Evolutionary conservation across 139 green algal genomes (phyloP), one percentile per base, ranked within the genome.

Genomic region (Chlorella sorokiniana): DNA sequence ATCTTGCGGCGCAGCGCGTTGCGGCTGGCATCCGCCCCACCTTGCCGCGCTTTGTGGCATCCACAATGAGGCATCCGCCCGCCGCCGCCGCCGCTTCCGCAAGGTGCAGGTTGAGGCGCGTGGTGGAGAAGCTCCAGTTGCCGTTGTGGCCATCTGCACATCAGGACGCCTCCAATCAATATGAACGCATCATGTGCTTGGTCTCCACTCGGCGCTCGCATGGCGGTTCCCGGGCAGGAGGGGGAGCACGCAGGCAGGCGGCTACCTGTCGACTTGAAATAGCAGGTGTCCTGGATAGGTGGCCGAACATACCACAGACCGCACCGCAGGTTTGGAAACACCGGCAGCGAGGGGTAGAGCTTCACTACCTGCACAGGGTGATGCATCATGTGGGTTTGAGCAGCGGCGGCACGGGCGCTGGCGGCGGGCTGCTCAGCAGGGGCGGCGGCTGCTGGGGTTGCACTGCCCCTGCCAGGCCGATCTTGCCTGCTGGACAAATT

Each of bases 211-310:
- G n/a, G n/a, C n/a, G n/a, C n/a, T n/a, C n/a, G n/a, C n/a, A n/a
- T n/a, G n/a, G n/a, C n/a, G n/a, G n/a, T n/a, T n/a, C n/a, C n/a
- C n/a, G n/a, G n/a, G n/a, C n/a, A n/a, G n/a, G n/a, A n/a, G n/a
- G n/a, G n/a, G n/a, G n/a, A n/a, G n/a, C n/a, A n/a, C n/a, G n/a
- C n/a, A n/a, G n/a, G n/a, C n/a, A n/a, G n/a, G 69, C 61, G 69
- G 14, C 69, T 42, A 31, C 61, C 96, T 6, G 94, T 99, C 18
- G 91, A 96, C 84, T 99, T 98, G 86, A 98, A 99, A 86, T 98
- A 98, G 84, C 95, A 98, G 22, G 85, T 93, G 18, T 54, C 74
- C 22, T 88, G 44, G 11, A 52, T 11, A 1, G 82, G 72, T 0
- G 56, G 29, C 5, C 33, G 69, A 10, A 79, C 23, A 56, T 97